phyloP scores from a whole-genome alignment of 345 rosid species.

The Ceriops tagal region DNA sequence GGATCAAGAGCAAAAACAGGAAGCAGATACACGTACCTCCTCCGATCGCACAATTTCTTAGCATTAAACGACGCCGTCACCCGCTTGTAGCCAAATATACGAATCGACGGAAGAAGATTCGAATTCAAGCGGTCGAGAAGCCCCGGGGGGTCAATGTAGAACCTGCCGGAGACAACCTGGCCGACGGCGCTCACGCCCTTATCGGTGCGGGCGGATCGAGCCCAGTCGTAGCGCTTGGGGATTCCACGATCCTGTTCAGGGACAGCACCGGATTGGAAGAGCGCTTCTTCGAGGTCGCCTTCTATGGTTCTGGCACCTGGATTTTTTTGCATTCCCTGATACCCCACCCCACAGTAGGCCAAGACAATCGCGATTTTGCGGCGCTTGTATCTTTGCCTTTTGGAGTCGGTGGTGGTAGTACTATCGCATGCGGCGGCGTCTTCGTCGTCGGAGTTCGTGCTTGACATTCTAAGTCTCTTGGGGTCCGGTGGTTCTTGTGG shows the following conservation, averaged over 20 bases:
- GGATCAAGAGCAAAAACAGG: slow-evolving; percentile 90
- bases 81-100: slow-evolving; percentile 78
- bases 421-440: slow-evolving; percentile 14
- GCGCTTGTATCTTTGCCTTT: slow-evolving; percentile 58
- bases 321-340: slow-evolving; percentile 98
- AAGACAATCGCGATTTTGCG: slow-evolving; percentile 89
- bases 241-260: slow-evolving; percentile 77
- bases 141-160: slow-evolving; percentile 91
- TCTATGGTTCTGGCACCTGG: slow-evolving; percentile 97
- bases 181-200: slow-evolving; percentile 99
- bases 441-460: slow-evolving; percentile 44
- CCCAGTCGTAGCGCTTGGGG: slow-evolving; percentile 74
- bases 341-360: slow-evolving; percentile 93
- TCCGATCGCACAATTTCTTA: slow-evolving; percentile 82
- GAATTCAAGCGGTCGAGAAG: slow-evolving; percentile 68
- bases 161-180: slow-evolving; percentile 85
- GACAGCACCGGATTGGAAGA: slow-evolving; percentile 75
- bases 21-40: slow-evolving; percentile 87
- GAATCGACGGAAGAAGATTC: slow-evolving; percentile 54
- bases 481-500: slow-evolving; percentile 58
- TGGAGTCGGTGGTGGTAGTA: slow-evolving; percentile 21
- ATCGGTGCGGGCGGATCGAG: slow-evolving; percentile 89
- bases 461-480: slow-evolving; percentile 62
- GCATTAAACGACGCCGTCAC: slow-evolving; percentile 71
- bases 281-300: slow-evolving; percentile 93